Base-by-base conservation (phyloP, 2,329 filamentous ascomycete species). In the Calonectria fujianensis region DNA sequence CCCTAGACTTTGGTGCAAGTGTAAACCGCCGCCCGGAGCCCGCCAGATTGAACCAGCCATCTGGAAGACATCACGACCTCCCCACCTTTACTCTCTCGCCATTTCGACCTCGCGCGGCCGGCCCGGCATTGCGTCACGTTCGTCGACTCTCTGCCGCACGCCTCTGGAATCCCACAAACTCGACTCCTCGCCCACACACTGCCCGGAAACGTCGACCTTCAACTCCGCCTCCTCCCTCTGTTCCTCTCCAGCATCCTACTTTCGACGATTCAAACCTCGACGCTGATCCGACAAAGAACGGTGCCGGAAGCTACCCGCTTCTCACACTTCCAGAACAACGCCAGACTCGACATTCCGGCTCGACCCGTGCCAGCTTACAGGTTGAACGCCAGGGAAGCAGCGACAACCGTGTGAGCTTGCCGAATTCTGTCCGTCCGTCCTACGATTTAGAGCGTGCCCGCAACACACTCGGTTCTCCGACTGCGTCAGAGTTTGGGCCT, bases 101-200 rank as follows among this genome's bases (percentile, higher is more conserved):
- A 77, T 90, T 90, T 79, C 88, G 87, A 75, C 88, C 80, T 76
- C 86, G 84, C 76, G 83, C 85, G 39, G 82, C 82, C 54, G 76
- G 66, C 50, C 75, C 75, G 27, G 66, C 77, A 65, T 78, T 59
- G 32, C 83, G 78, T 39, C 84, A 85, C 32, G 82, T 85, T 63
- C 85, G 84, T 68, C 86, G 85, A 37, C 84, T 87, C 37, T 85
- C 87, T 6, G 85, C 89, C 29, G 87, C 88, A 59, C 89, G 90
- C 45, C 89, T 92, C 77, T 92, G 90, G 90, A 92, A 92, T 79
- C 90, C 90, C 31, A 89, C 89, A 73, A 92, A 92, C 81, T 92
- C 90, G 32, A 91, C 90, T 3, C 90, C 90, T 57, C 86, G 89
- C 73, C 78, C 82, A 69, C 76, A 85, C 70, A 80, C 77, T 31